Base-by-base conservation (phyloP, 495 filamentous ascomycete genomes). In the Aspergillus nidulans region DNA sequence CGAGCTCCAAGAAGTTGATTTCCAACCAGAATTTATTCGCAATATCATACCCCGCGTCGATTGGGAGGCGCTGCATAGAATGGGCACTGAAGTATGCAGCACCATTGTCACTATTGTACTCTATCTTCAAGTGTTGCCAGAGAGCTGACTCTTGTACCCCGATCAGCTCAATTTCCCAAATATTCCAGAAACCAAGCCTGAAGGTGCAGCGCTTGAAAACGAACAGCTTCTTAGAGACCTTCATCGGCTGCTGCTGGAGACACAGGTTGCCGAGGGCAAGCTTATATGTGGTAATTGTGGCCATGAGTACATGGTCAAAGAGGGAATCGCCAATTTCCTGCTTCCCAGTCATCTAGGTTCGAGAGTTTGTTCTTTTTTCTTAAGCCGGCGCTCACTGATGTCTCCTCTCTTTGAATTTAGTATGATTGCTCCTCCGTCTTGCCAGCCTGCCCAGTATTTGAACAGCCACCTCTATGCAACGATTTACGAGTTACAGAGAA, bases 301-400 rank as follows among this genome's bases (percentile, higher is more conserved):
- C 53, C 91, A 97, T 68, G 86, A 92, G 71, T 97, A 97, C 70
- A 81, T 83, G 62, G 85, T 99, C 39, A 88, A 89, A 65, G 91
- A 97, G 71, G 95, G 94, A 20, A 95, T 97, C 63, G 89, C 91
- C 42, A 97, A 97, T 68, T 98, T 98, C 65, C 75, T 98, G 60
- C 73, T 98, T 66, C 94, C 94, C 16, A 92, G 86, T 63, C 94
- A 97, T 76, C 71, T 97, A 63, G 94, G 90, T 85, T 58, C 48
- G 69, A 54, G 6, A 38, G n/a, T 26, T 18, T 21, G 19, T 19
- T 19, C 23, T 24, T 15, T 51, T 12, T n/a, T 13, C 40, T 34
- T 4, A 15, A 13, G 15, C 30, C 15, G 18, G 6, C 23, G 42
- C 25, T 39, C 38, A 39, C 55, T 57, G 42, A 59, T 39, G 7